Percentiles rank a stretch among this genome's conserved stretches.
phyloP scores from a whole-genome alignment of 139 green algal species.

The Chlorella vulgaris region DNA sequence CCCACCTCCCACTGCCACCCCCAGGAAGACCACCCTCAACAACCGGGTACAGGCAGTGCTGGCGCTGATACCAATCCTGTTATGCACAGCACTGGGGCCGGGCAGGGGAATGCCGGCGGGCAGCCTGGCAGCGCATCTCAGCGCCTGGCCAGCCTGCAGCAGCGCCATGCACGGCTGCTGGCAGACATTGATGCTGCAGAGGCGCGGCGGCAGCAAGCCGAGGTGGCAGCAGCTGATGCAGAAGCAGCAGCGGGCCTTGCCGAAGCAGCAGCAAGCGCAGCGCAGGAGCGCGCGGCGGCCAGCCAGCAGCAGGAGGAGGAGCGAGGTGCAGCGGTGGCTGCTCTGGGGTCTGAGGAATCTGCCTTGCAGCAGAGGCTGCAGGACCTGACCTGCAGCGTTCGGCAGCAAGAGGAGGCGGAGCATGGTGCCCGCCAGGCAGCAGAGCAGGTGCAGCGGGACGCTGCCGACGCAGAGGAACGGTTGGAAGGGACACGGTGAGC shows the following conservation, averaged over 20 bases:
- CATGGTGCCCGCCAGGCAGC: neutral
- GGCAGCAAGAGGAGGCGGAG: slow-evolving; percentile 2
- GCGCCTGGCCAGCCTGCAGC: slow-evolving; percentile 23
- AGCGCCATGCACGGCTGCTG: slow-evolving; percentile 34
- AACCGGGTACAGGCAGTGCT: neutral
- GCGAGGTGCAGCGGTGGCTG: neutral
- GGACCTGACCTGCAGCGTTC: neutral
- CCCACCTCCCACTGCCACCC: neutral
- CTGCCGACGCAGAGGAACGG: neutral
- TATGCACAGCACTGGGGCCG: neutral
- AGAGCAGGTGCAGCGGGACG: neutral
- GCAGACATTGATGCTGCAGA: slow-evolving; percentile 28
- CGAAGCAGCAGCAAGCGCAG: neutral
- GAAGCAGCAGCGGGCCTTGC: neutral
- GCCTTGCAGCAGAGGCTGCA: neutral
- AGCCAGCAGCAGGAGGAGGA: neutral
- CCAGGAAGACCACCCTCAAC: neutral
- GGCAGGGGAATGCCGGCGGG: neutral
- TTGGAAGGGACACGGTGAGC: neutral
- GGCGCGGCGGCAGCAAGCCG: neutral
- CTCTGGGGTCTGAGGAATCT: neutral
- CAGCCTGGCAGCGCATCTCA: neutral
- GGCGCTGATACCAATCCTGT: neutral
- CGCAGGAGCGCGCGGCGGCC: neutral
- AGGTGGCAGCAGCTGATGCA: neutral